Evolutionary conservation across 345 rosid genomes (phyloP), one percentile per base, ranked within the genome.

Genomic region (Stellera chamaejasme): DNA sequence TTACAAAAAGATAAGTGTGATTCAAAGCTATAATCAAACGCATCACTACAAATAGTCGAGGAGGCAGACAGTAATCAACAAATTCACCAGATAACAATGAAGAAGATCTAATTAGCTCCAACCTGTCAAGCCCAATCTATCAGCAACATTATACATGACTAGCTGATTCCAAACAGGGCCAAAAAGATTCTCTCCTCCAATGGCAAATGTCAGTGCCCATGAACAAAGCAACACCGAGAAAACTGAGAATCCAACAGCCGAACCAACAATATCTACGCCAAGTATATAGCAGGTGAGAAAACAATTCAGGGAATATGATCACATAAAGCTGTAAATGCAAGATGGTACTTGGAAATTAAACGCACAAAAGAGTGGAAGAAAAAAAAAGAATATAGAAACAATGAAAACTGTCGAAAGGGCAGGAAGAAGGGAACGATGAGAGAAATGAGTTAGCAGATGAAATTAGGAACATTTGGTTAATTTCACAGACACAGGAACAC

Each of bases 81-180:
- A 8, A 32, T 32, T 32, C 39, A 32, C 23, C 42, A 27, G 6
- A 45, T 13, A 3, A 10, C n/a, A 15, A 27, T 47, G 3, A 48
- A 36, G 32, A 46, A 41, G 13, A 50, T 19, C 43, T 23, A 23
- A 52, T 72, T 74, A 80, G 45, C 63, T 72, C 84, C 82, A 79
- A 50, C 95, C 90, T n/a, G 97, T 81, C 67, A 90, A 73, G 51
- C 95, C 99, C 58, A 88, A 69, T 67, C 76, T 79, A 39, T 85
- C 93, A 28, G 97, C 96, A 60, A 90, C 85, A 28, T 87, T 90
- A 72, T 90, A 94, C 96, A 94, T 83, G 49, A 90, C 85, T 41
- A 94, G 87, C 68, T 94, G 67, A 79, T 87, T 73, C 94, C 94
- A 93, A 27, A 73, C 70, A 44, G 84, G 69, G 32, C 99, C 97